Evolutionary conservation across 2,329 filamentous ascomycete species (phyloP), one percentile per base, ranked within the genome.

Genomic region (Aspergillus sp.): DNA sequence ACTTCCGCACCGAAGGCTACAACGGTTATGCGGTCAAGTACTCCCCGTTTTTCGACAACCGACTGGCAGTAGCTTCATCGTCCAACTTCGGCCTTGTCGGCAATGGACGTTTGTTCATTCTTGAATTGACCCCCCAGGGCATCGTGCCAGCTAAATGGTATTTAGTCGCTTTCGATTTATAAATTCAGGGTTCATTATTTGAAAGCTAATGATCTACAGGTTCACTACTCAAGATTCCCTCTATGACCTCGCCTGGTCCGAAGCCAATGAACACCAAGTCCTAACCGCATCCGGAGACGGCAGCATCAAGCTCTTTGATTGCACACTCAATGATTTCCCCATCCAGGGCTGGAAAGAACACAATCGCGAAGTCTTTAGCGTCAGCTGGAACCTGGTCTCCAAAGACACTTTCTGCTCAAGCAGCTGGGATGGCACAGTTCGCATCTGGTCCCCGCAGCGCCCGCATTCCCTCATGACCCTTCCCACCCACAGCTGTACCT

Each of bases 11-110:
- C 21, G 84, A 91, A 72, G 95, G 95, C 69, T 98, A 86, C 83
- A 96, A 98, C 76, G 93, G 93, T 69, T 97, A 96, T 78, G 91
- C 90, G 66, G 92, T 97, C 76, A 96, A 97, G 78, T 99, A 98
- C 82, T 98, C 93, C 56, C 95, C 95, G 6, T 99, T 97, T 80
- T 96, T 96, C 80, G 95, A 98, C 79, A 95, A 90, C 64, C 88
- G 93, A 62, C 86, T 99, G 63, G 93, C 93, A 57, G 92, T 97
- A 68, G 90, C 91, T 31, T 84, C 90, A 1, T 90, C 92, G n/a
- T 87, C 93, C 63, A 98, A 99, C 80, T 99, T 95, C 78, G 95
- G 95, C 40, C 90, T 99, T 40, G 93, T 99, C 37, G 95, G 95
- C 48, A 99, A 99, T 79, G 95, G 95, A 11, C 86, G 93, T 44